Base-by-base conservation (phyloP, 305 asterid species). In the Plantago coronopus region DNA sequence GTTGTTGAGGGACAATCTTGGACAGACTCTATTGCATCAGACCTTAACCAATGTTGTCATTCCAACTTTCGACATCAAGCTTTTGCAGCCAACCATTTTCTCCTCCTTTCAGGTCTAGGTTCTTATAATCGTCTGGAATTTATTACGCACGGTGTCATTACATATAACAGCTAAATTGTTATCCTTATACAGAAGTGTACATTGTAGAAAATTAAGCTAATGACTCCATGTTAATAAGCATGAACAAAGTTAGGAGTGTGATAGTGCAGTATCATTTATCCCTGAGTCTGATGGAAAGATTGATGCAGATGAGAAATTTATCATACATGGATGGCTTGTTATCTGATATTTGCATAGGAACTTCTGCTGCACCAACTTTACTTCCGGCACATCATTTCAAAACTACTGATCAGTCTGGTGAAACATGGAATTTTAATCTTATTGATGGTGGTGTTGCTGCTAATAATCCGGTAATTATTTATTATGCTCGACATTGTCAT, bases 321-420 rank as follows among this genome's bases (percentile, higher is more conserved):
- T 54, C 71, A 11, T 44, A 64, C 7, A 40, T 76, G 75, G 70
- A 83, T 53, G 90, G 79, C 15, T 49, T 65, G 5, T 18, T 83
- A 59, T 78, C 87, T 6, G 90, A 83, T 48, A 78, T 81, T 70
- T 68, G 83, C 76, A 72, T 74, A 4, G 70, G 76, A 34, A 81
- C 90, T 0, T 77, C 94, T 0, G 86, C 95, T 3, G 90, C 88
- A 18, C 90, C 90, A 7, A 81, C 79, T 1, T 25, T 1, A 45
- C 61, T 85, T 16, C 90, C 90, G 29, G 80, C 88, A 16, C 78
- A 77, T 67, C 45, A 46, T 27, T 85, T 85, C 68, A 71, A 67
- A 4, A 81, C 54, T 42, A 1, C 62, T 15, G 81, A 65, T 18
- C 62, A 7, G 17, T 57, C 77, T 8, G 82, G 77, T 34, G 64